phyloP scores from a whole-genome alignment of 257 asterid species.

The Fraxinus quadrangulata region DNA sequence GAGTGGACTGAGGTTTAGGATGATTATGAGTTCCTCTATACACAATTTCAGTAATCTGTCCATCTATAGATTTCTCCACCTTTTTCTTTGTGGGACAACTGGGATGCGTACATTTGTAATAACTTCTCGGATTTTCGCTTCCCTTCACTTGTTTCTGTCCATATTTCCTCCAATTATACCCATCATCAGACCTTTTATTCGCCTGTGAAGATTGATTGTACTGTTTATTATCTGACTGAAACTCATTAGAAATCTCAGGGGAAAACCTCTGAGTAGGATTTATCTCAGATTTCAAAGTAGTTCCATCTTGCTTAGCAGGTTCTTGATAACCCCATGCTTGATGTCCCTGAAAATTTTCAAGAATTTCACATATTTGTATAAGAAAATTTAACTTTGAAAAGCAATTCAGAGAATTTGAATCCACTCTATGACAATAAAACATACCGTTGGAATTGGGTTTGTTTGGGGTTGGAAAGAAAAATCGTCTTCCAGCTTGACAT shows the following conservation, averaged over 20 bases:
- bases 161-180: conserved; percentile 90
- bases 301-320: background rate
- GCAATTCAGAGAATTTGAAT: too few relatives aligned
- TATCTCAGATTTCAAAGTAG: conserved; percentile 30
- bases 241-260: conserved; percentile 12
- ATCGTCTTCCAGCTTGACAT: conserved; percentile 37
- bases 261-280: background rate
- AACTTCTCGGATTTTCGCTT: conserved; percentile 89
- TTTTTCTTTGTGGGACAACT: conserved; percentile 79
- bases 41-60: conserved; percentile 76
- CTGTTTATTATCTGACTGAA: conserved; percentile 26
- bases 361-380: background rate
- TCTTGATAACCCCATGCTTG: conserved; percentile 51
- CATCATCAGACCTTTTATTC: conserved; percentile 59
- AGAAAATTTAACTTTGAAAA: too few relatives aligned
- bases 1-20: conserved; percentile 72
- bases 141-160: conserved; percentile 94
- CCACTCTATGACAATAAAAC: too few relatives aligned
- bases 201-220: conserved; percentile 35
- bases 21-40: conserved; percentile 79
- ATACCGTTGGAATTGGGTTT: too few relatives aligned
- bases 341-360: conserved; percentile 40
- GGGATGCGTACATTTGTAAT: conserved; percentile 76
- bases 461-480: conserved; percentile 67
- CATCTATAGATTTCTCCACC: conserved; percentile 71